phyloP scores from a whole-genome alignment of 179 eudicot species.

The Spinacia oleracea region DNA sequence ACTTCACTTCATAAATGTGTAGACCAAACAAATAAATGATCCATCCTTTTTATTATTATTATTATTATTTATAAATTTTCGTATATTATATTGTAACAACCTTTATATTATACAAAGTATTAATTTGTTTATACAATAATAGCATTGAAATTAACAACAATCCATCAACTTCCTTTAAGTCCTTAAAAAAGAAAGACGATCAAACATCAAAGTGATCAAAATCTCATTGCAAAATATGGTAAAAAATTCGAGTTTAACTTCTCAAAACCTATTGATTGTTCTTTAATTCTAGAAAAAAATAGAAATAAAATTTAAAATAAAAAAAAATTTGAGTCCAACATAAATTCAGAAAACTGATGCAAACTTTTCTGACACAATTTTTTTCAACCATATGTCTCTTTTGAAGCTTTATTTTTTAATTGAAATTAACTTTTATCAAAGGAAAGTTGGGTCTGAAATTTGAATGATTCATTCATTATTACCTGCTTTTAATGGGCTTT shows the following conservation, averaged over 20 bases:
- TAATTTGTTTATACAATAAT: neutral
- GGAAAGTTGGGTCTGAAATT: slow-evolving; percentile 16
- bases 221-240: slow-evolving; percentile 24
- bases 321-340: slow-evolving; percentile 29
- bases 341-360: slow-evolving; percentile 30
- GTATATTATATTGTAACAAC: neutral
- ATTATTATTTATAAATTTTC: neutral
- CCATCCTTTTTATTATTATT: neutral
- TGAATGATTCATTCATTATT: slow-evolving; percentile 55
- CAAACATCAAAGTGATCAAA: slow-evolving; percentile 30
- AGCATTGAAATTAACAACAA: slow-evolving; percentile 28
- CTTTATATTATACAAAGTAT: no score
- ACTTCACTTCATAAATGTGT: slow-evolving; percentile 29
- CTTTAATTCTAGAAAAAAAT: slow-evolving; percentile 23
- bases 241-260: slow-evolving; percentile 30
- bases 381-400: slow-evolving; percentile 12
- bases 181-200: slow-evolving; percentile 11
- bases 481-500: slow-evolving; percentile 41
- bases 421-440: slow-evolving; percentile 27
- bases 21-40: slow-evolving; percentile 21
- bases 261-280: slow-evolving; percentile 33
- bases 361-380: slow-evolving; percentile 32
- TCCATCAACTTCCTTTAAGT: slow-evolving; percentile 24
- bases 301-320: neutral
- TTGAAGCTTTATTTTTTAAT: neutral